phyloP scores from a whole-genome alignment of 345 rosid species.

The Pugionium dolabratum region DNA sequence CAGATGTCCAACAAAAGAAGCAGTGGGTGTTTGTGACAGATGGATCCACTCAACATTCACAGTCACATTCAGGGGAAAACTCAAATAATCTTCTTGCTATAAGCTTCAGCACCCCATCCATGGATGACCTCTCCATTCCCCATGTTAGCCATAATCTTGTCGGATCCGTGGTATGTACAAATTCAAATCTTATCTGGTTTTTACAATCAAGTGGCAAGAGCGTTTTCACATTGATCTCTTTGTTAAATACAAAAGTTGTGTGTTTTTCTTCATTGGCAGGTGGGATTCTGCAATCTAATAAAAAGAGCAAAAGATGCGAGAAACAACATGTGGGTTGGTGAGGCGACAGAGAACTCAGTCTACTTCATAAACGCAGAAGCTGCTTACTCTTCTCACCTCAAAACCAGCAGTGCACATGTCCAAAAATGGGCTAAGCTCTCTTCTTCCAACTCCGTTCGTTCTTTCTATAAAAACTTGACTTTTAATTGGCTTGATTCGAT shows the following conservation, averaged over 20 bases:
- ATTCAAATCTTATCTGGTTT: not conserved
- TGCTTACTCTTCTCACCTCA: constrained; percentile 61
- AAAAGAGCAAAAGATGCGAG: constrained; percentile 68
- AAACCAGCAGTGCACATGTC: constrained; percentile 50
- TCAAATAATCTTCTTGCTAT: constrained; percentile 75
- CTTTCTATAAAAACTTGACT: constrained; percentile 8
- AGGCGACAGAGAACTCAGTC: constrained; percentile 79
- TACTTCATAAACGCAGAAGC: constrained; percentile 54
- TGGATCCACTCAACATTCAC: constrained; percentile 48
- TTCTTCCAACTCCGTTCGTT: constrained; percentile 47
- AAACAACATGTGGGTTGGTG: constrained; percentile 80
- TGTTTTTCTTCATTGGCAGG: constrained; percentile 46
- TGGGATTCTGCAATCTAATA: constrained; percentile 81
- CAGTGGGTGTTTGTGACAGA: constrained; percentile 94
- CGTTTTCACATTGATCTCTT: not conserved
- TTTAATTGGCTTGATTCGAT: too few species aligned
- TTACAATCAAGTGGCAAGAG: not conserved
- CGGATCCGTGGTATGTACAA: constrained; percentile 70
- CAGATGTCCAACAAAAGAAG: constrained; percentile 56
- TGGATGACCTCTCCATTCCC: constrained; percentile 48
- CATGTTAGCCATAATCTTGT: constrained; percentile 68
- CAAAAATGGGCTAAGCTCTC: constrained; percentile 74
- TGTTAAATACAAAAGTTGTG: constrained; percentile 1
- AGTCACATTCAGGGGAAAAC: constrained; percentile 44
- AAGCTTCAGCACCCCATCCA: constrained; percentile 63